Conservation (phyloP, 352 stramenopile genomes). For the Phytopythium aichiense region DNA sequence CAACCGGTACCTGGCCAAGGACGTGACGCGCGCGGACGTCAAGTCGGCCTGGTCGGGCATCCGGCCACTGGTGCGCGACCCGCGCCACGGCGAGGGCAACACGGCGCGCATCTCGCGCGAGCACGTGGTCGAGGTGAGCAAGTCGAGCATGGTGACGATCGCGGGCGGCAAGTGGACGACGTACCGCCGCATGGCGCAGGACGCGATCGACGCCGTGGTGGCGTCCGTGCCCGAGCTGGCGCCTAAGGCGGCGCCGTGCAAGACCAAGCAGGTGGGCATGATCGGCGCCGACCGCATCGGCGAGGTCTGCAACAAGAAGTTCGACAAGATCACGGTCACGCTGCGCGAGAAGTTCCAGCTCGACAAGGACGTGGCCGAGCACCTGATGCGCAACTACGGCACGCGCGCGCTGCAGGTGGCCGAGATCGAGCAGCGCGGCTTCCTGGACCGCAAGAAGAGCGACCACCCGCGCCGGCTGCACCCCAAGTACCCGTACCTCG, state of each 20-base stretch:
- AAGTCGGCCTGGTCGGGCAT: constrained; percentile 96
- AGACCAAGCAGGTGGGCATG: constrained; percentile 79
- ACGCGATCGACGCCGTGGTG: constrained; percentile 90
- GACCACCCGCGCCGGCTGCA: constrained; percentile 88
- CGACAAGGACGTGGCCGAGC: constrained; percentile 92
- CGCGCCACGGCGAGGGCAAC: constrained; percentile 70
- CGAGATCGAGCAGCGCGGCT: constrained; percentile 86
- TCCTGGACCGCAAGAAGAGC: constrained; percentile 78
- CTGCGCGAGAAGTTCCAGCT: constrained; percentile 92
- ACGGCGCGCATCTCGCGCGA: constrained; percentile 91
- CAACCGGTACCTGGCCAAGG: constrained; percentile 88
- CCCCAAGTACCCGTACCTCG: constrained; percentile 93
- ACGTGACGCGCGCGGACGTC: constrained; percentile 89
- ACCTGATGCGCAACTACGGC: constrained; percentile 96
- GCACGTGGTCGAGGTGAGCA: constrained; percentile 91
- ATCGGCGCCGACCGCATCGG: constrained; percentile 89
- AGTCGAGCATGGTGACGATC: constrained; percentile 92
- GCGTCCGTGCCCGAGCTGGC: constrained; percentile 73
- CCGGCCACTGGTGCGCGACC: constrained; percentile 91
- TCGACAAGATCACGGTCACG: constrained; percentile 93
- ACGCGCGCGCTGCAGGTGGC: constrained; percentile 94
- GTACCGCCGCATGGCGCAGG: constrained; percentile 95
- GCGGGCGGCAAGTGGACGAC: constrained; percentile 97
- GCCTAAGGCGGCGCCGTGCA: constrained; percentile 65
- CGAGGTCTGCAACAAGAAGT: constrained; percentile 95